phyloP scores from a whole-genome alignment of 139 green algal genomes.

The Bryopsis sp. region DNA sequence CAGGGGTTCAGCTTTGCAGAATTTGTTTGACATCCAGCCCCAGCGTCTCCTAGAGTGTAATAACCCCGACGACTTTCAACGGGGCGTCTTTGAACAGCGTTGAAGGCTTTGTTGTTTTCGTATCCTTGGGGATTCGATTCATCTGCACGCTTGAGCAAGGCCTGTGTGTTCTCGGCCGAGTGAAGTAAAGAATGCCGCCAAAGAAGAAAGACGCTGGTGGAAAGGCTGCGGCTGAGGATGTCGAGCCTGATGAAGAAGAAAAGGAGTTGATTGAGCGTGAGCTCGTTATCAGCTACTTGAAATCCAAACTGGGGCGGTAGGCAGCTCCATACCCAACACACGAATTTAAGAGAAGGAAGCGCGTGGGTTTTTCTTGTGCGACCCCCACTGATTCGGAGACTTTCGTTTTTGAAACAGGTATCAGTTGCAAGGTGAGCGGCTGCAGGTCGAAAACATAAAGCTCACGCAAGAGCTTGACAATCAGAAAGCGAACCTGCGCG shows the following conservation, averaged over 20 bases:
- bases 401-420: conserved; percentile 35
- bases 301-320: conserved; percentile 52
- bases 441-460: conserved; percentile 52
- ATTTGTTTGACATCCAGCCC: too few species aligned
- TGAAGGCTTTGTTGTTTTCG: too few species aligned
- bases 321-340: too few species aligned
- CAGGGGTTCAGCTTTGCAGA: too few species aligned
- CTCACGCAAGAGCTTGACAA: conserved; percentile 54
- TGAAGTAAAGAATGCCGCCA: conserved; percentile 65
- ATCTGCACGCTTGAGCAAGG: too few species aligned
- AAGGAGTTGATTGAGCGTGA: conserved; percentile 62
- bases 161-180: too few species aligned
- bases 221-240: conserved; percentile 22
- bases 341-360: not conserved
- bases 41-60: too few species aligned
- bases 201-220: conserved; percentile 36
- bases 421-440: conserved; percentile 47
- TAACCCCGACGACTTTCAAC: too few species aligned
- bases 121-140: too few species aligned
- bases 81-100: too few species aligned
- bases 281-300: conserved; percentile 59
- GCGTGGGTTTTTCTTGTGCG: not conserved
- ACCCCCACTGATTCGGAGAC: not conserved
- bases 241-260: conserved; percentile 44
- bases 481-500: conserved; percentile 53